Evolutionary conservation across 2,329 filamentous ascomycete species (phyloP).

Genomic region (Taxawa tesnikishii): DNA sequence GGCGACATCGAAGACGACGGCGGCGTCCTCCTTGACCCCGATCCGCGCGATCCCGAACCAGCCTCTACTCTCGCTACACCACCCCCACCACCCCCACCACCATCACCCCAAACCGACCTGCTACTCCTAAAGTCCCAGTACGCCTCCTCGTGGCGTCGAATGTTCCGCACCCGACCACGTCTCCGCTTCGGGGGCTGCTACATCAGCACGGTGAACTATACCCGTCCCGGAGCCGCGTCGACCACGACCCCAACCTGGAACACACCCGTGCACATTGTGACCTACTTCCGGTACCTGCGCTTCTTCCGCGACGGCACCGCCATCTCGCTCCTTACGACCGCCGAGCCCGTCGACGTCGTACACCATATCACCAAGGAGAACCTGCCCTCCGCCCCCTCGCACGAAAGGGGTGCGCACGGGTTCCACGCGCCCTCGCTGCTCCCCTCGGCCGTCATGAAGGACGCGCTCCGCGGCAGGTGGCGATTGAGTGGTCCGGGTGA

Average conservation of each 20-base stretch:
- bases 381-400: conserved; percentile 28
- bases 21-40: conserved; percentile 1
- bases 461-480: conserved; percentile 56
- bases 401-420: background rate
- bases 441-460: conserved; percentile 49
- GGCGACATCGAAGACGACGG: conserved; percentile 10
- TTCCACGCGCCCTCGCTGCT: conserved; percentile 25
- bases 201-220: conserved; percentile 93
- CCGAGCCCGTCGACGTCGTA: conserved; percentile 77
- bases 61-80: conserved; percentile 1
- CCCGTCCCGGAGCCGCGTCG: conserved; percentile 64
- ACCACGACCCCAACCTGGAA: conserved; percentile 62
- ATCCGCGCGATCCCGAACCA: background rate
- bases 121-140: conserved; percentile 16
- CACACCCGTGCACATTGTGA: conserved; percentile 84
- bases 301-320: conserved; percentile 84
- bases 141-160: conserved; percentile 37
- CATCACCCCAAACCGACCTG: conserved; percentile 12
- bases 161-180: conserved; percentile 74
- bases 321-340: conserved; percentile 68
- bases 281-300: conserved; percentile 92
- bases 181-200: conserved; percentile 93
- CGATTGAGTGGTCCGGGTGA: conserved; percentile 41
- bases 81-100: conserved; percentile 9
- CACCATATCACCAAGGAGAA: conserved; percentile 67